Percentiles rank a stretch among this genome's conserved stretches.
These are phyloP conservation scores for Diaporthe sp. DNA, from an alignment of 2,329 filamentous ascomycete genomes.

Conservation along the genomic window DNA sequence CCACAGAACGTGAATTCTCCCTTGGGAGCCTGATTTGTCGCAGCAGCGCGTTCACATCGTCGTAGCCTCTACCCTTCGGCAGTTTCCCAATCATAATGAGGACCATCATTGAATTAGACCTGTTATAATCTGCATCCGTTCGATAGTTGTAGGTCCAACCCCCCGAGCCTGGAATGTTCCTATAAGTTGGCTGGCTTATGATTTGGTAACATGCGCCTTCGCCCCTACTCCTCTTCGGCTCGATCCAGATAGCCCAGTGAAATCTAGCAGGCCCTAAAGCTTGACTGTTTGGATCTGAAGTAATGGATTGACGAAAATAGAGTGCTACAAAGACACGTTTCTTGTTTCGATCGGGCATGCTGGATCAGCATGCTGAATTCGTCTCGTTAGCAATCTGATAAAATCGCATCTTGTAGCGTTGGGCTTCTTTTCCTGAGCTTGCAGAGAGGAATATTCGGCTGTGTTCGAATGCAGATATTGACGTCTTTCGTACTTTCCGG, in stretches of 20 bases:
- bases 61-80: background rate
- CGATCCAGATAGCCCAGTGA: background rate
- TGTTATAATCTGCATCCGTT: background rate
- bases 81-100: background rate
- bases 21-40: background rate
- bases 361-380: background rate
- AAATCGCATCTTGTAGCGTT: no score
- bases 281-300: background rate
- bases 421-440: background rate
- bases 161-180: background rate
- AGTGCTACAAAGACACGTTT: background rate
- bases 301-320: background rate
- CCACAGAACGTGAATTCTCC: background rate
- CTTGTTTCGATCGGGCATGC: background rate
- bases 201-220: background rate
- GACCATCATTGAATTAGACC: background rate
- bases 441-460: background rate
- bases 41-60: background rate
- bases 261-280: background rate
- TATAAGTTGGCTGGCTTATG: background rate
- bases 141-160: background rate
- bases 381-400: background rate
- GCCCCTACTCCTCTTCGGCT: background rate
- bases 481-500: no score
- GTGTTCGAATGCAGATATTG: background rate